Evolutionary conservation across 2,329 filamentous ascomycete genomes (phyloP).

Genomic region (Talaromyces sp.): DNA sequence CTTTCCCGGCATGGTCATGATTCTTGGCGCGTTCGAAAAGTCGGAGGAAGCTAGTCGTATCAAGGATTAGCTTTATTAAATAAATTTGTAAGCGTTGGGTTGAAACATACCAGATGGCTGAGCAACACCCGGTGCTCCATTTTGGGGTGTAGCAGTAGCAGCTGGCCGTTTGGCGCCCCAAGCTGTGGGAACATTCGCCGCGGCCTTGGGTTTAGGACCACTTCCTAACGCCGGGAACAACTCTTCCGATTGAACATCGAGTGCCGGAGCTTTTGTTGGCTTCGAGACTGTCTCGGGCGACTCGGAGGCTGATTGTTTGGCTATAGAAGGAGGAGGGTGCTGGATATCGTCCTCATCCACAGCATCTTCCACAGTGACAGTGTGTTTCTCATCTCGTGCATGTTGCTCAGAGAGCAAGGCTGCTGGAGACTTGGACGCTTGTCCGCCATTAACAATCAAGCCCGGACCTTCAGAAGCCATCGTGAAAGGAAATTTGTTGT

Average conservation of each 20-base stretch:
- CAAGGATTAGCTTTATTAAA: constrained; percentile 17
- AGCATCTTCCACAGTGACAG: constrained; percentile 72
- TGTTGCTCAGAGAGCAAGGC: constrained; percentile 52
- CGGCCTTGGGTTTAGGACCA: constrained; percentile 57
- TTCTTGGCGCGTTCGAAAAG: constrained; percentile 42
- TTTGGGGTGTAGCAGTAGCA: constrained; percentile 35
- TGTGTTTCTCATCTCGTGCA: constrained; percentile 49
- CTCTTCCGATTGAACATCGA: constrained; percentile 86
- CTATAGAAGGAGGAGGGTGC: constrained; percentile 48
- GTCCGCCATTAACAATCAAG: constrained; percentile 29
- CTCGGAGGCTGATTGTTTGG: constrained; percentile 19
- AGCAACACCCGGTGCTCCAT: constrained; percentile 52
- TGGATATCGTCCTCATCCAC: constrained; percentile 70
- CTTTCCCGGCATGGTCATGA: constrained; percentile 74
- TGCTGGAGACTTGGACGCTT: constrained; percentile 42
- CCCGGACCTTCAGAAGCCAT: constrained; percentile 33
- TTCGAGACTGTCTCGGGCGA: constrained; percentile 30
- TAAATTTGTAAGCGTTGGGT: not conserved
- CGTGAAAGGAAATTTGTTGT: constrained; percentile 11
- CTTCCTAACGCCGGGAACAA: constrained; percentile 86
- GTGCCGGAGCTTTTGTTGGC: constrained; percentile 34
- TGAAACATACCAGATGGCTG: constrained; percentile 45
- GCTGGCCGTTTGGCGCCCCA: constrained; percentile 65
- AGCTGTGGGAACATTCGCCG: constrained; percentile 58
- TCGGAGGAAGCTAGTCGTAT: constrained; percentile 42